phyloP scores from a whole-genome alignment of 495 filamentous ascomycete genomes.

The Hyaloscypha variabilis region DNA sequence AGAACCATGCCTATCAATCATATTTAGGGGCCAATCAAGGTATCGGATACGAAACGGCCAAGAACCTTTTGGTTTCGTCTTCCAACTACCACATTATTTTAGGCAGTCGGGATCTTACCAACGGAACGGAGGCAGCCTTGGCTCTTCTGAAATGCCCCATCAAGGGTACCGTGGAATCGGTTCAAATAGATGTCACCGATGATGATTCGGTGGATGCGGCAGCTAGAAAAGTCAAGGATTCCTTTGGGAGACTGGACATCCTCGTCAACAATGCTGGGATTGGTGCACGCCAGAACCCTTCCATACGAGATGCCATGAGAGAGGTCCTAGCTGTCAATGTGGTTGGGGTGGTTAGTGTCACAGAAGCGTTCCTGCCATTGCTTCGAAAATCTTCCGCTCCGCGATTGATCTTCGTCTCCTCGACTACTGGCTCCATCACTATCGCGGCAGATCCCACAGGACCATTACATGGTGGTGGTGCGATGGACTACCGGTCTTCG shows the following conservation, averaged over 20 bases:
- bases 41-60: slow-evolving; percentile 40
- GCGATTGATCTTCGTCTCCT: slow-evolving; percentile 44
- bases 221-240: slow-evolving; percentile 19
- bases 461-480: slow-evolving; percentile 10
- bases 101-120: slow-evolving; percentile 34
- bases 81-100: slow-evolving; percentile 41
- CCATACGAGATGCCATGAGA: slow-evolving; percentile 7
- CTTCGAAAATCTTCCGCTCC: slow-evolving; percentile 36
- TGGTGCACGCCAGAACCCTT: slow-evolving; percentile 38
- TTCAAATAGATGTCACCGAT: slow-evolving; percentile 44
- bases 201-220: slow-evolving; percentile 45
- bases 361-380: slow-evolving; percentile 44
- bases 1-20: too few relatives aligned
- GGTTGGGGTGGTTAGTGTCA: slow-evolving; percentile 37
- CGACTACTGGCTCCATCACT: slow-evolving; percentile 40
- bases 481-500: slow-evolving; percentile 26
- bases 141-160: slow-evolving; percentile 27
- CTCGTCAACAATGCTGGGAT: slow-evolving; percentile 65
- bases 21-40: slow-evolving; percentile 39
- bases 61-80: slow-evolving; percentile 35
- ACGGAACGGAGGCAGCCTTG: slow-evolving; percentile 33
- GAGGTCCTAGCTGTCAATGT: slow-evolving; percentile 39
- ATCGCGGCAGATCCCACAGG: slow-evolving; percentile 24
- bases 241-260: slow-evolving; percentile 48
- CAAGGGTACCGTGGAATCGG: slow-evolving; percentile 11